A percentile compares a stretch with the other conserved stretches of the same genome.
Conservation (phyloP, 2,329 filamentous ascomycete species). For the Elsinoe fawcettii region DNA sequence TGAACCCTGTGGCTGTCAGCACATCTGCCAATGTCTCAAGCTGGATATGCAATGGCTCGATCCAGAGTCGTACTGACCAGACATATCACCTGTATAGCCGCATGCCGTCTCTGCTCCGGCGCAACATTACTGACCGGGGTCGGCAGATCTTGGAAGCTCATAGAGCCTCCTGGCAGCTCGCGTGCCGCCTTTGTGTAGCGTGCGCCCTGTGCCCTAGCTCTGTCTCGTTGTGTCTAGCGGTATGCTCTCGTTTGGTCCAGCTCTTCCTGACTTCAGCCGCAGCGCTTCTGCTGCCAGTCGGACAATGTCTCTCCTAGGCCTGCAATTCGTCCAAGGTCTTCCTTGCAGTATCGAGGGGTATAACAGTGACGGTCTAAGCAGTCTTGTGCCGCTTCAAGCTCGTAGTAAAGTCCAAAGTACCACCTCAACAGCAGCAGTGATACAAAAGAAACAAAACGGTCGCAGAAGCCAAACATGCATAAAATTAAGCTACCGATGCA, state of each 20-base stretch:
- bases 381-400: background rate
- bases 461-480: constrained; percentile 2
- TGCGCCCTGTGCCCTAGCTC: background rate
- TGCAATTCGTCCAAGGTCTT: background rate
- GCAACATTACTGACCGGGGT: background rate
- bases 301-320: background rate
- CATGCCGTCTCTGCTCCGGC: constrained; percentile 16
- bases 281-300: background rate
- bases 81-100: constrained; percentile 43
- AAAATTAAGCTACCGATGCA: constrained; percentile 6
- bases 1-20: constrained; percentile 54
- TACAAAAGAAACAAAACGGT: background rate
- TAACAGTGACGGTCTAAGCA: background rate
- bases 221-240: background rate
- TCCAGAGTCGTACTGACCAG: constrained; percentile 30
- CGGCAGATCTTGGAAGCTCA: background rate
- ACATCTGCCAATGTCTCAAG: background rate
- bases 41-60: background rate
- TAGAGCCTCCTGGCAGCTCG: background rate
- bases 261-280: background rate
- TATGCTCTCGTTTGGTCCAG: background rate
- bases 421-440: background rate
- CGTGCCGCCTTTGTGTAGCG: background rate
- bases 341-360: too few relatives aligned
- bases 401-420: background rate